Conservation (phyloP, 805 yeast genomes). For the Lachancea lanzarotensis region DNA sequence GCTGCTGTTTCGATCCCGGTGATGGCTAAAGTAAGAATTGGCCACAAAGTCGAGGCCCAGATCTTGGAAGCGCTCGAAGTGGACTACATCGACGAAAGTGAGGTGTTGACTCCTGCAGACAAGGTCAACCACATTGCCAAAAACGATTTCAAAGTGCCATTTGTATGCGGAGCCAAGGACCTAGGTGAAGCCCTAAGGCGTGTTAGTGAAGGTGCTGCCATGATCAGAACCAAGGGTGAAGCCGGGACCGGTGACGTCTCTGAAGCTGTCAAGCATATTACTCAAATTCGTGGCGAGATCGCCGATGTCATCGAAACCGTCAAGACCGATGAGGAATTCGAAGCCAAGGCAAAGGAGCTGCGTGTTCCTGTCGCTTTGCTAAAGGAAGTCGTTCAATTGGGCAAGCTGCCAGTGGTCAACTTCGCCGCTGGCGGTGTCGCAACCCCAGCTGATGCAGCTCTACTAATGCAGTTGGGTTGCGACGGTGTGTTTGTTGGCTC, state of each 20-base stretch:
- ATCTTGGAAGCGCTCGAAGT: slow-evolving; percentile 62
- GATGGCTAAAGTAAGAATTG: slow-evolving; percentile 83
- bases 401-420: slow-evolving; percentile 73
- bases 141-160: slow-evolving; percentile 57
- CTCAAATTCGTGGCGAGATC: slow-evolving; percentile 52
- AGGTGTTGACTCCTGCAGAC: slow-evolving; percentile 80
- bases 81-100: slow-evolving; percentile 80
- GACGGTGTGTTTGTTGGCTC: slow-evolving; percentile 76
- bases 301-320: slow-evolving; percentile 33
- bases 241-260: slow-evolving; percentile 86
- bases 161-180: slow-evolving; percentile 79
- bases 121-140: slow-evolving; percentile 58
- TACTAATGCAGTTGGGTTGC: slow-evolving; percentile 75
- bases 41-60: slow-evolving; percentile 79
- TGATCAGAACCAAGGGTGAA: slow-evolving; percentile 83
- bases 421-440: slow-evolving; percentile 89
- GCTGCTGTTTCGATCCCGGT: slow-evolving; percentile 59
- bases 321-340: slow-evolving; percentile 39
- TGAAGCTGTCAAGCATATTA: slow-evolving; percentile 73
- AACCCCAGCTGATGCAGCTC: slow-evolving; percentile 81
- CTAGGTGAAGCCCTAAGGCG: slow-evolving; percentile 79
- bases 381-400: slow-evolving; percentile 37
- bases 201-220: slow-evolving; percentile 76
- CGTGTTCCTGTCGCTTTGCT: slow-evolving; percentile 56
- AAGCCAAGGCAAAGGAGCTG: slow-evolving; percentile 45